A percentile compares a stretch with the other conserved stretches of the same genome.
These are phyloP conservation scores for Kuraishia ogatae DNA, from an alignment of 805 yeast genomes.

Conservation along the genomic window DNA sequence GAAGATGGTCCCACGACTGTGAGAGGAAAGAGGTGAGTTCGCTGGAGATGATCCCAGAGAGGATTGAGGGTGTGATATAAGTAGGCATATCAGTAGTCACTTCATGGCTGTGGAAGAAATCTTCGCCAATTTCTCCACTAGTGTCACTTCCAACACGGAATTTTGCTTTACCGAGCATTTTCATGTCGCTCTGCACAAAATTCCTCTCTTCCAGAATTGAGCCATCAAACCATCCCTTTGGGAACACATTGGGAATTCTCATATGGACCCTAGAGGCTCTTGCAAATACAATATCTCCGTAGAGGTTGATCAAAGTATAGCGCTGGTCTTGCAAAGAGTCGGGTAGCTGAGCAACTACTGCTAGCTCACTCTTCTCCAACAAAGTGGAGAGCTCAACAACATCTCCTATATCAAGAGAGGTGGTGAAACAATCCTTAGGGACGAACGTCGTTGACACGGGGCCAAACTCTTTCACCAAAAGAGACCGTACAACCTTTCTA, in stretches of 20 bases:
- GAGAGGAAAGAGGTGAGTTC: conserved; percentile 16
- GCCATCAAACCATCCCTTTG: conserved; percentile 24
- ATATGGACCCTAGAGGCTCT: conserved; percentile 34
- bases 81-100: conserved; percentile 14
- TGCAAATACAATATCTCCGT: conserved; percentile 48
- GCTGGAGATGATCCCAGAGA: conserved; percentile 20
- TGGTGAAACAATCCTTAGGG: conserved; percentile 15
- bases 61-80: conserved; percentile 21
- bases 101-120: not conserved
- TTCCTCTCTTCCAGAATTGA: conserved; percentile 19
- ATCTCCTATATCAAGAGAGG: conserved; percentile 45
- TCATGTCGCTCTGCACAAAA: conserved; percentile 4
- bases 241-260: conserved; percentile 47
- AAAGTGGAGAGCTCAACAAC: conserved; percentile 42
- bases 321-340: conserved; percentile 36
- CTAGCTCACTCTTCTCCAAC: conserved; percentile 34
- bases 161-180: conserved; percentile 24
- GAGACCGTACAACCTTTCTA: conserved; percentile 2
- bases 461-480: conserved; percentile 12
- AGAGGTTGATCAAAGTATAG: conserved; percentile 45
- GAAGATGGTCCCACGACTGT: conserved; percentile 21
- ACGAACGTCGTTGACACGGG: conserved; percentile 3
- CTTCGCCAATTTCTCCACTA: conserved; percentile 7
- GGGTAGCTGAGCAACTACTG: conserved; percentile 50
- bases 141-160: conserved; percentile 21